Base-by-base conservation (phyloP, 805 yeast species). In the Ogataea neopini region DNA sequence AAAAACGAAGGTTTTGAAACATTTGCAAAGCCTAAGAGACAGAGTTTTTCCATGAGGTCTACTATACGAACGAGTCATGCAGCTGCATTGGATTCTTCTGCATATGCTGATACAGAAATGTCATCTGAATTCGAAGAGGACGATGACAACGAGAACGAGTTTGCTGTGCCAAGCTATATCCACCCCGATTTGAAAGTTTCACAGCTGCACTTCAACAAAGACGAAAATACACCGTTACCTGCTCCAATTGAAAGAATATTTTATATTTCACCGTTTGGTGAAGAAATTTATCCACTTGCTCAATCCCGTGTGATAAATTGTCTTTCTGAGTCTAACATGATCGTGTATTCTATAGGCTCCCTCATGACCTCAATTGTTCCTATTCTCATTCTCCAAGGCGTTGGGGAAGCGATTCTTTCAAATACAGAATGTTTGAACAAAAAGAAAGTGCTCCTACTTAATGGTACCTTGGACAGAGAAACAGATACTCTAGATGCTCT, bases 311-410 rank as follows among this genome's bases (percentile, higher is more conserved):
- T 84, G 0, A 61, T 80, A 1, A 64, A 76, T 1, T 71, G 77
- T 19, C 61, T 89, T 3, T 58, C 71, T 17, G 60, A 69, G 3
- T 70, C 88, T 0, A 77, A 83, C 30, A 71, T 78, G 11, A 68
- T 90, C 0, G 70, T 91, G 0, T 88, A 83, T 60, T 86, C 96
- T 0, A 86, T 91, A 46, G 97, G 98, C 1, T 86, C 96, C 1
- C 70, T 91, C 30, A 86, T 87, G 84, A 91, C 98, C 0, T 87
- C 96, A 43, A 80, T 86, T 6, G 68, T 89, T 2, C 97, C 98
- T 0, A 82, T 89, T 0, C 67, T 89, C 6, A 76, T 88, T 7
- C 69, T 88, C 3, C 80, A 80, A 43, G 96, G 95, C 2, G 74
- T 87, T 6, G 91, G 91, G 0, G 75, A 75, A 29, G 83, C 89